Percentiles rank a stretch among this genome's conserved stretches.
These are phyloP conservation scores for Cronartium quercuum DNA, from an alignment of 1,284 basidiomycete genomes.

Conservation along the genomic window DNA sequence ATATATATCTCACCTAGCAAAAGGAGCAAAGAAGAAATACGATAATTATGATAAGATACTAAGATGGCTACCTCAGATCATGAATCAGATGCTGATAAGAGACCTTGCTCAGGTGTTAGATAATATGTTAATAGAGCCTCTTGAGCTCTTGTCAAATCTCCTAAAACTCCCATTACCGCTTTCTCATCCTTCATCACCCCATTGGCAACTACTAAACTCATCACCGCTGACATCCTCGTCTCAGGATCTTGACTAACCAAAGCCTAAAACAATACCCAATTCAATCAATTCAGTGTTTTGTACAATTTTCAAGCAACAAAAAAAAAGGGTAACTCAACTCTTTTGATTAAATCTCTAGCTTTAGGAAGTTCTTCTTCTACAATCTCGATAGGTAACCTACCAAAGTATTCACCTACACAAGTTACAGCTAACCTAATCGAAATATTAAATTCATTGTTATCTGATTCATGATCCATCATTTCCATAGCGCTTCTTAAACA, in stretches of 20 bases:
- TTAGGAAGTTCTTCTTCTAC: conserved; percentile 42
- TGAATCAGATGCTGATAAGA: conserved; percentile 9
- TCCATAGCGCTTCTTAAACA: conserved; percentile 38
- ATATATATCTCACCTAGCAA: no score
- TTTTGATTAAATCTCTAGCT: conserved; percentile 38
- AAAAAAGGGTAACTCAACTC: conserved; percentile 36
- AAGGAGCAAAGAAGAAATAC: conserved; percentile 30
- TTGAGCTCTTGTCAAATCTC: conserved; percentile 40
- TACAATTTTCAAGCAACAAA: background rate
- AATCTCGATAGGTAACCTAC: conserved; percentile 39
- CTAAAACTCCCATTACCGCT: conserved; percentile 40
- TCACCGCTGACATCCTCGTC: conserved; percentile 40
- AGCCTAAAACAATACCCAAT: conserved; percentile 28
- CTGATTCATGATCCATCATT: conserved; percentile 7
- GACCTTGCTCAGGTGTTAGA: conserved; percentile 33
- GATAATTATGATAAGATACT: background rate
- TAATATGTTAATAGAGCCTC: conserved; percentile 42
- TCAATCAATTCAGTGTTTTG: background rate
- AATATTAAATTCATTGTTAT: background rate
- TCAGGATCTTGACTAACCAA: conserved; percentile 38
- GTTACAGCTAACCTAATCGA: conserved; percentile 36
- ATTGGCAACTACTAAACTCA: conserved; percentile 41
- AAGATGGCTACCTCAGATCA: no score
- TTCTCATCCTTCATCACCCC: conserved; percentile 40
- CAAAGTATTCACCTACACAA: conserved; percentile 30